Conservation (phyloP, 2,329 filamentous ascomycete species). For the Cladosporium halotolerans region DNA sequence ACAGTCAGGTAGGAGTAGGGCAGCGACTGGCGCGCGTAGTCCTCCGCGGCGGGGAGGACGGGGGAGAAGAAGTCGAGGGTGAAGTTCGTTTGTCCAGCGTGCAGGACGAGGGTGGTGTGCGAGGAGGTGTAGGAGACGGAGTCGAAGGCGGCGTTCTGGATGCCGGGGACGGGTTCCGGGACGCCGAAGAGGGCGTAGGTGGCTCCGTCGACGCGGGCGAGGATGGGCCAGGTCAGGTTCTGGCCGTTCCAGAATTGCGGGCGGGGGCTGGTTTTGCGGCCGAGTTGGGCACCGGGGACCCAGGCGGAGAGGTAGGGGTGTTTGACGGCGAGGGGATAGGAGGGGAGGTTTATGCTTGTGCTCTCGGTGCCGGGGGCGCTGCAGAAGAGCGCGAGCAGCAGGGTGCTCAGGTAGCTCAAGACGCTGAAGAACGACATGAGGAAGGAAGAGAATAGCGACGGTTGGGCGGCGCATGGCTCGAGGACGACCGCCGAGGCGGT, state of each 20-base stretch:
- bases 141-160: conserved; percentile 17
- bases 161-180: conserved; percentile 15
- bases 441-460: neutral
- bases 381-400: neutral
- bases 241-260: conserved; percentile 32
- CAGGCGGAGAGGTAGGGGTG: conserved; percentile 31
- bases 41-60: conserved; percentile 24
- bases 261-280: conserved; percentile 21
- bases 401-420: neutral
- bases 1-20: conserved; percentile 32
- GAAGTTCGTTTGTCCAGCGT: conserved; percentile 23
- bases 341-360: conserved; percentile 12
- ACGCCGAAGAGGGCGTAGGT: conserved; percentile 31
- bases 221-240: conserved; percentile 28
- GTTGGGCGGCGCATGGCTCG: neutral
- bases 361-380: neutral
- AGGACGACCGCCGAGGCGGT: neutral
- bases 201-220: conserved; percentile 28
- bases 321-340: conserved; percentile 27
- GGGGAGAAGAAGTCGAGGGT: conserved; percentile 33
- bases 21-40: conserved; percentile 31
- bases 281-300: conserved; percentile 26
- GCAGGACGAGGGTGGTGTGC: conserved; percentile 26
- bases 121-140: conserved; percentile 28
- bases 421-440: neutral